Evolutionary conservation across 2,329 filamentous ascomycete species (phyloP), one percentile per base, ranked within the genome.

Genomic region (Pestalotiopsis fici): DNA sequence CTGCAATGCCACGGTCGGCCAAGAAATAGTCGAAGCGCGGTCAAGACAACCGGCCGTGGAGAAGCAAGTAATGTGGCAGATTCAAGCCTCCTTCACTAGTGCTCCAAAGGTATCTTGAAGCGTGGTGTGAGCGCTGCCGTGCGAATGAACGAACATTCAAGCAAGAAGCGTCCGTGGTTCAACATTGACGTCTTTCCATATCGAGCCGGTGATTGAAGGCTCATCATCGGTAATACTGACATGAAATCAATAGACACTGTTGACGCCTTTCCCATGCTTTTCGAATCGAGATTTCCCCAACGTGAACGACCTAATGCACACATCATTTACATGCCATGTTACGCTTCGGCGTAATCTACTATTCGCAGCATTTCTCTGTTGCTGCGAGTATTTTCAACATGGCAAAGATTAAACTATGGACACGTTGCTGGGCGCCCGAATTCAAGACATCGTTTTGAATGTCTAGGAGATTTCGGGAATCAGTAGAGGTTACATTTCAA

Each of bases 361-460:
- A 82, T 84, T 80, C 82, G 81, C 76, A 70, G 79, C 78, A 80
- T 71, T 66, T 81, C 75, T 73, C 77, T 74, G 79, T 85, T 83
- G 83, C 78, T 81, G 76, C 82, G 81, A 78, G 81, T 83, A 83
- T 87, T 84, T 86, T 86, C 83, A 82, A 83, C 76, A 83, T 87
- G 85, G 85, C 85, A 85, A 78, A 86, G 82, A 86, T 77, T 37
- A 75, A 82, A 27, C 31, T 65, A 74, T 77, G 68, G 70, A 81
- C 85, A 85, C 84, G 79, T 85, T 86, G 84, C 85, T 87, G 84
- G 84, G 84, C 84, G 83, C 84, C 83, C 81, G 81, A 78, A 76
- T 83, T 85, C 77, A 81, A 87, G 84, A 84, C 76, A 79, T 84
- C 85, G 84, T 86, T 80, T 84, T 86, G 83, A 79, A 80, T 77